Evolutionary conservation across 2,329 filamentous ascomycete species (phyloP), one percentile per base, ranked within the genome.

Genomic region (Lasiodiplodia sp.): DNA sequence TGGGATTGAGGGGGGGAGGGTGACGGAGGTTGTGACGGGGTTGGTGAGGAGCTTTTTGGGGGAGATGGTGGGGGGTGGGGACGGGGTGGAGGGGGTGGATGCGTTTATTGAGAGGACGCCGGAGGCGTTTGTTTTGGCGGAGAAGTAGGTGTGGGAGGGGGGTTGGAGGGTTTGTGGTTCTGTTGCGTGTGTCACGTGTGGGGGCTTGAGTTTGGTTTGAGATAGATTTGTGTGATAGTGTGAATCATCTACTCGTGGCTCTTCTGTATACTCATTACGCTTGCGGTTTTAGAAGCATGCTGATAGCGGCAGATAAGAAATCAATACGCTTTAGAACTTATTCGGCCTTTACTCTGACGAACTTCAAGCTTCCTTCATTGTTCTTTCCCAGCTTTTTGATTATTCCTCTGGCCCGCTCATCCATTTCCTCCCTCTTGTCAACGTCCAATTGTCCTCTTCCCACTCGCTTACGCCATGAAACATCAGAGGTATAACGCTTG

Each of bases 391-490:
- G 23, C 38, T 37, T 47, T 23, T 4, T n/a, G 28, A n/a, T 52
- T 44, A 51, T 51, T 2, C 25, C 23, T 18, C 38, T 10, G 23
- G 60, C 60, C 47, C 5, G 10, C 14, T 18, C 44, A 31, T 25
- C 28, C 49, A 65, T 65, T 14, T 65, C 62, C 16, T 2, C 14
- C 4, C 31, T 18, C 4, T 51, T 11, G 1, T 53, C 28, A 12
- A 28, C 49, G 18, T 12, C 23, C 47, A 37, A 18, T 18, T 28
- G 8, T 31, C 23, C 18, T 31, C 21, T 23, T 11, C 31, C 62
- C 62, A 53, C 6, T 31, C 28, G 14, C 53, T 38, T n/a, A 66
- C 14, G 2, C 40, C 14, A 23, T 66, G 51, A 21, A 66, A 56
- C 14, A 66, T 11, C 8, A 66, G 21, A 7, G 38, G 64, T 14